Percentiles rank a stretch among this genome's conserved stretches.
Evolutionary conservation across 352 stramenopile species (phyloP).

Genomic region (Globisporangium recalcitrans): DNA sequence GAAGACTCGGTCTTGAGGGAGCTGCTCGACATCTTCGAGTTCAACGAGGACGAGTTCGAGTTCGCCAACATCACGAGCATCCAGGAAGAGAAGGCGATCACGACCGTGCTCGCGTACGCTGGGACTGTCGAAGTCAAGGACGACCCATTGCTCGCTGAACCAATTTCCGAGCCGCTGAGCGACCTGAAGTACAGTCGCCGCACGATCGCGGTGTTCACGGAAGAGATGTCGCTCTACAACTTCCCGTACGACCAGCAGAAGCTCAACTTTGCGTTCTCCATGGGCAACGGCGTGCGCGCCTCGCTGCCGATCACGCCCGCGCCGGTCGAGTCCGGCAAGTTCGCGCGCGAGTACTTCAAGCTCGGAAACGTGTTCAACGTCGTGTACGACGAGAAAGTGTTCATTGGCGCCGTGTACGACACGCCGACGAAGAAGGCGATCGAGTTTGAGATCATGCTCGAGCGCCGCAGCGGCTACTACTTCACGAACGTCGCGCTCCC

Average conservation of each 20-base stretch:
- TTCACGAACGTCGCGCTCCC: constrained; percentile 40
- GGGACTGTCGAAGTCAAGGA: constrained; percentile 22
- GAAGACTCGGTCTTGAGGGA: constrained; percentile 37
- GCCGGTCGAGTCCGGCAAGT: constrained; percentile 33
- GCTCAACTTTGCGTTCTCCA: constrained; percentile 43
- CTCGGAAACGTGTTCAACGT: constrained; percentile 52
- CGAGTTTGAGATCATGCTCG: constrained; percentile 54
- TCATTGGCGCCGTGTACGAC: constrained; percentile 35
- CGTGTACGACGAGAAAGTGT: constrained; percentile 45
- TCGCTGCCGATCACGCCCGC: constrained; percentile 29
- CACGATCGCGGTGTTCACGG: constrained; percentile 39
- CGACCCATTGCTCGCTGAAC: constrained; percentile 20
- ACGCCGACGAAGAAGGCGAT: constrained; percentile 35
- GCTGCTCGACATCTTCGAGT: constrained; percentile 35
- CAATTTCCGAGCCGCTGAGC: constrained; percentile 20
- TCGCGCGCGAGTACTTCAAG: constrained; percentile 47
- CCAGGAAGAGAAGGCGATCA: constrained; percentile 29
- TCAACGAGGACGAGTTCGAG: constrained; percentile 37
- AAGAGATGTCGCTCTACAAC: constrained; percentile 50
- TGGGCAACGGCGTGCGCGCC: constrained; percentile 26
- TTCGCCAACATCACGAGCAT: constrained; percentile 40
- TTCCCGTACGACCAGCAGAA: constrained; percentile 66
- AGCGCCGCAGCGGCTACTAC: constrained; percentile 45
- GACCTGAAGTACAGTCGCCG: constrained; percentile 38
- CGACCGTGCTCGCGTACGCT: constrained; percentile 24